A percentile compares a stretch with the other conserved stretches of the same genome.
Evolutionary conservation across 371 early-diverging fungal genomes (phyloP).

Genomic region (Apophysomyces ossiformis): DNA sequence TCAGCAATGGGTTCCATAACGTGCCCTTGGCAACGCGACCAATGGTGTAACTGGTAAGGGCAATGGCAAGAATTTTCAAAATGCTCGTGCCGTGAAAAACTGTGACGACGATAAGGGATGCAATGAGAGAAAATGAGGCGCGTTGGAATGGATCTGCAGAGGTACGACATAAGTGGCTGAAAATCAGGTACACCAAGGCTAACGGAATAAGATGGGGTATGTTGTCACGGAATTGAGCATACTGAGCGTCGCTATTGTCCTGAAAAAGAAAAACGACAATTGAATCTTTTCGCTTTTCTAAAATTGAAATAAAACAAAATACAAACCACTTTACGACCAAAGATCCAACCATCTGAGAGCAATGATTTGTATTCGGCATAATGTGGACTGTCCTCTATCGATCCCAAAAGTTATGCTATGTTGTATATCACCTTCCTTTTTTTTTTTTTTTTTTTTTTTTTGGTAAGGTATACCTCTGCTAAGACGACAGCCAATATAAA

Average conservation of each 20-base stretch:
- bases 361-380: slow-evolving; percentile 57
- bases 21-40: slow-evolving; percentile 56
- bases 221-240: slow-evolving; percentile 77
- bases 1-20: slow-evolving; percentile 63
- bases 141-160: slow-evolving; percentile 18
- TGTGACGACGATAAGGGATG: slow-evolving; percentile 66
- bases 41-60: slow-evolving; percentile 66
- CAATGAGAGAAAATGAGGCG: slow-evolving; percentile 56
- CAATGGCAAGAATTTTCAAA: slow-evolving; percentile 72
- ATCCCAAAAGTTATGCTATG: no score
- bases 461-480: slow-evolving; percentile 52
- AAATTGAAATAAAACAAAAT: not conserved
- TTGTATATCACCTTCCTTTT: no score
- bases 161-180: slow-evolving; percentile 50
- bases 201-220: slow-evolving; percentile 65
- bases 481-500: slow-evolving; percentile 62
- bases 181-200: slow-evolving; percentile 48
- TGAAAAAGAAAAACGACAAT: not conserved
- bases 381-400: slow-evolving; percentile 54
- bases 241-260: slow-evolving; percentile 71
- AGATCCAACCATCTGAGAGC: slow-evolving; percentile 72
- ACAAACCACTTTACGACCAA: slow-evolving; percentile 58
- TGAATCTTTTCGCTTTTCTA: not conserved
- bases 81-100: slow-evolving; percentile 60
- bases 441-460: no score